phyloP scores from a whole-genome alignment of 2,329 filamentous ascomycete species.

The Drechslera avenae region DNA sequence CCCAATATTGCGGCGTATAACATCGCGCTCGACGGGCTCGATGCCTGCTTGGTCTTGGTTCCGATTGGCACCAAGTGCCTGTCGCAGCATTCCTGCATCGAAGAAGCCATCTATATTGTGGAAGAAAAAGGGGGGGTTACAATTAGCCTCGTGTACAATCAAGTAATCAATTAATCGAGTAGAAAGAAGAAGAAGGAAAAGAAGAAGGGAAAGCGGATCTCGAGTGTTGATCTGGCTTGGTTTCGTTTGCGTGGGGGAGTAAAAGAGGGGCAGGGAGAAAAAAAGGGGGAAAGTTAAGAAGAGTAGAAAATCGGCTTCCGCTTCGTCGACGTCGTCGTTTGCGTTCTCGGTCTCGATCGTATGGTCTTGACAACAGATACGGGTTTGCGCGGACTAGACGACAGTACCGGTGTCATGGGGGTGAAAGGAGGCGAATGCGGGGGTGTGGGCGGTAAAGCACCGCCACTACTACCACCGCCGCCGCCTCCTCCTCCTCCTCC shows the following conservation, averaged over 20 bases:
- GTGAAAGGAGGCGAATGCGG: slow-evolving; percentile 45
- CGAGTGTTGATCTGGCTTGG: not conserved
- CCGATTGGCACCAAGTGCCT: slow-evolving; percentile 75
- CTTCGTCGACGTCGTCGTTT: slow-evolving; percentile 25
- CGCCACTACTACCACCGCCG: not conserved
- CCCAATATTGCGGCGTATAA: slow-evolving; percentile 70
- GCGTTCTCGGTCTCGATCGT: slow-evolving; percentile 19
- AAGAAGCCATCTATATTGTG: slow-evolving; percentile 83
- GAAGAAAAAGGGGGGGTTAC: slow-evolving; percentile 23
- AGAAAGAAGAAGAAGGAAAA: not conserved
- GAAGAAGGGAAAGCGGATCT: not conserved
- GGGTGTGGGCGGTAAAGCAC: slow-evolving; percentile 35
- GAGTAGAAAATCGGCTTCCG: slow-evolving; percentile 28
- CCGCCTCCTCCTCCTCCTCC: too few species aligned
- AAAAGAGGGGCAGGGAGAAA: not conserved
- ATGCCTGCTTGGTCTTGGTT: slow-evolving; percentile 48
- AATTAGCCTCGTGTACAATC: not conserved
- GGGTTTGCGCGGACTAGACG: slow-evolving; percentile 32
- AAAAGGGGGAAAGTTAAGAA: slow-evolving; percentile 6
- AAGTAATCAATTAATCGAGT: not conserved
- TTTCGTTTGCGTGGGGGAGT: slow-evolving; percentile 7
- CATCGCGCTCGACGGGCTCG: slow-evolving; percentile 62
- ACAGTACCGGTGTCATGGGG: slow-evolving; percentile 39
- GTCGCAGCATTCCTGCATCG: slow-evolving; percentile 91
- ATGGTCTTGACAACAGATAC: slow-evolving; percentile 29